phyloP scores from a whole-genome alignment of 1,284 basidiomycete species.

The Cutaneotrichosporon cavernicola region DNA sequence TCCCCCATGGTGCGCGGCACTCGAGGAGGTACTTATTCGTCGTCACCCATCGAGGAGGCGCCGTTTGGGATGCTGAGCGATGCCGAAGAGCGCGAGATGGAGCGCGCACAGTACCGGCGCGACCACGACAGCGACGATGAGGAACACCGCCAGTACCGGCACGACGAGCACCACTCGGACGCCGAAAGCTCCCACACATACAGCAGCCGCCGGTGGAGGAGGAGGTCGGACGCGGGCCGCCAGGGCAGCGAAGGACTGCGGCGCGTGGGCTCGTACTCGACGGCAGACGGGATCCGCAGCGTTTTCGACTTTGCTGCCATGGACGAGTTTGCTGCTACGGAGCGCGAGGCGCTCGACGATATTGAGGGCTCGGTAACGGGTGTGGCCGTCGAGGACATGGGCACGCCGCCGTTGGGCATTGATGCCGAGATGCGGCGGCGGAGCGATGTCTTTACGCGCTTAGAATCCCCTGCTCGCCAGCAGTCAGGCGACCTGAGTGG shows the following conservation, averaged over 20 bases:
- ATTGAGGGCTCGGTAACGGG: conserved; percentile 10
- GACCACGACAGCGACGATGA: conserved; percentile 22
- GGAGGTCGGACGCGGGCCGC: not conserved
- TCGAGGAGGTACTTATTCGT: conserved; percentile 32
- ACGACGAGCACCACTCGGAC: conserved; percentile 25
- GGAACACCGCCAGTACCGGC: conserved; percentile 13
- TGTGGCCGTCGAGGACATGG: conserved; percentile 12
- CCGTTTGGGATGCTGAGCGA: conserved; percentile 52
- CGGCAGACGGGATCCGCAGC: conserved; percentile 21
- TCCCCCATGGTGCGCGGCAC: conserved; percentile 31
- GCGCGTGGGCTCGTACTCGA: not conserved
- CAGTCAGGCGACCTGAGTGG: conserved; percentile 6
- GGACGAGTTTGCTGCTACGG: conserved; percentile 74
- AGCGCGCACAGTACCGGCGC: conserved; percentile 38
- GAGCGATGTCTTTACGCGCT: conserved; percentile 7
- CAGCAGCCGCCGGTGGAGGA: conserved; percentile 5
- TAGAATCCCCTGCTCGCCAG: conserved; percentile 3
- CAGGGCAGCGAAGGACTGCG: not conserved
- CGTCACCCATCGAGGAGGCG: conserved; percentile 48
- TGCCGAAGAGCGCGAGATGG: conserved; percentile 51
- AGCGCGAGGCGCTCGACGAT: conserved; percentile 60
- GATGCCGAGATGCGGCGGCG: not conserved
- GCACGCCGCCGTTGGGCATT: conserved; percentile 8
- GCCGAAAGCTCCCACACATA: conserved; percentile 17
- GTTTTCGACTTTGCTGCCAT: conserved; percentile 74